Evolutionary conservation across 2,329 filamentous ascomycete species (phyloP), one percentile per base, ranked within the genome.

Genomic region (Xylaria sp.): DNA sequence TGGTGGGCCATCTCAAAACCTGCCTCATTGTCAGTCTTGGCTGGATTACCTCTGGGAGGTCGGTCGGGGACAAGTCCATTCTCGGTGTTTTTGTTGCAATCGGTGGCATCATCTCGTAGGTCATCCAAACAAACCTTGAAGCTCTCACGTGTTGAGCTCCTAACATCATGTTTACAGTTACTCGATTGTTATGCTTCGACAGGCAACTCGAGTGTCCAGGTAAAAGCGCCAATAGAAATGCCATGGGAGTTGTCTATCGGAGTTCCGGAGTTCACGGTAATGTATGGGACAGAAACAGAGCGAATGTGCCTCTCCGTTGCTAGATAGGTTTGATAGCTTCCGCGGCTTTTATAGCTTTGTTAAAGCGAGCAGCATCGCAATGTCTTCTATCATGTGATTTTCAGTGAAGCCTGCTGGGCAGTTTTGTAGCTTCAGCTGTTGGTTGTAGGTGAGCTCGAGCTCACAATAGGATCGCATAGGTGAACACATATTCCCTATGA

Each of bases 1-100:
- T 91, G 0, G 87, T 91, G 18, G 89, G 88, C 0, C 88, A 91
- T 73, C 80, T 89, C 41, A 91, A 91, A 79, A 91, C 88, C 0
- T 90, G 87, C 72, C 85, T 85, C 5, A 90, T 91, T 70, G 87
- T 90, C n/a, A 84, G 84, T 20, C 78, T 91, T 4, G 88, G 89
- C 34, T 91, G 89, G 89, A 80, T 82, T 64, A 82, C 80, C 0
- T 87, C 84, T 12, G 85, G 87, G 9, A 80, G 86, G n/a, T 82
- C 83, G 10, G 83, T 87, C 32, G 83, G 83, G 15, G 86, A 89
- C 73, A 86, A 83, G 76, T 85, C 85, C 5, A 77, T 88, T 25
- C 70, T 86, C 50, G 87, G 87, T 28, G 84, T 89, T 39, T 76
- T 87, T 6, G 76, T 88, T 67, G 87, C 87, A 6, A 80, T 90